Base-by-base conservation (phyloP, 352 stramenopile species). In the Phytophthora pluvialis region DNA sequence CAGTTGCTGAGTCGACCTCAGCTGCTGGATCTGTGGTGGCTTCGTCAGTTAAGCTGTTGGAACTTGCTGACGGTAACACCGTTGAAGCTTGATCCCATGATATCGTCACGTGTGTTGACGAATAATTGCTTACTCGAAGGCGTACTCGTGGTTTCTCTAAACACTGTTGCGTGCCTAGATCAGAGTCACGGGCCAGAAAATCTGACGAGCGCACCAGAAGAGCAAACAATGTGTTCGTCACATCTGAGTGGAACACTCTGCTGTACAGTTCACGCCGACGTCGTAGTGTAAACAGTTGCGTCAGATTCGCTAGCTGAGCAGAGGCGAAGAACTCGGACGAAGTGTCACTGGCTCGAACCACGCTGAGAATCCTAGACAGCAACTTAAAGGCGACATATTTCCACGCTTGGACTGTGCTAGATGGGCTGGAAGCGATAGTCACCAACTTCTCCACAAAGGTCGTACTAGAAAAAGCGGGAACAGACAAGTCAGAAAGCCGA, bases 211-310 rank as follows among this genome's bases (percentile, higher is more conserved):
- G 52, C 4, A 61, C 57, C 1, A 84, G 36, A 21, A 80, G 57
- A 15, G 28, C 45, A 54, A 86, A 81, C 16, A 84, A 11, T 9
- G 58, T 36, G 29, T 47, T 54, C 13, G 70, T 79, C 4, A 75
- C 7, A 31, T 79, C 72, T 5, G 77, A 80, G 18, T 66, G 72
- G 43, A 79, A 86, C 4, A 77, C 55, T 7, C 43, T 38, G 33
- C 31, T 64, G 29, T 38, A 4, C 18, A 60, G 72, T 58, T 86
- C 77, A 46, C 75, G 75, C 3, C 57, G 73, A 26, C 38, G 47
- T 10, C 77, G 75, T 12, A 73, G 28, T 15, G 57, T 53, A 29
- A 86, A 75, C 1, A 79, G 45, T 32, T 84, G 61, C 8, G 64
- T 36, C 10, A 80, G 10, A 38, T 60, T 67, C 13, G 15, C n/a